Evolutionary conservation across 352 stramenopile genomes (phyloP).

Genomic region (Phytophthora syringae): DNA sequence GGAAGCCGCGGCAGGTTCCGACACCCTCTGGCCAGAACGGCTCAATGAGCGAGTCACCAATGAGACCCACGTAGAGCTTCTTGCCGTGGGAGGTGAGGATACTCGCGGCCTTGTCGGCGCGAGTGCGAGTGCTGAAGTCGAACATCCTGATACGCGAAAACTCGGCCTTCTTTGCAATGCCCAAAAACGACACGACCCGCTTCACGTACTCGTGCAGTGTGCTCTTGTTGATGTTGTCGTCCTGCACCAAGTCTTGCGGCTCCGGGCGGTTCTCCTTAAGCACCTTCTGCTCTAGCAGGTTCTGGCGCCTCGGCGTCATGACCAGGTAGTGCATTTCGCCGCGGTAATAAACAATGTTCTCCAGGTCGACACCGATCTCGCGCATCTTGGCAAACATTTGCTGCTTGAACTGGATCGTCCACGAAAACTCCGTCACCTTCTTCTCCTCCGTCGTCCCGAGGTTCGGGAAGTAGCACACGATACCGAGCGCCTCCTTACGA

Average conservation of each 20-base stretch:
- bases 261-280: slow-evolving; percentile 73
- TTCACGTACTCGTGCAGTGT: slow-evolving; percentile 72
- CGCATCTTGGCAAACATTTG: slow-evolving; percentile 83
- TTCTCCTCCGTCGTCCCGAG: slow-evolving; percentile 74
- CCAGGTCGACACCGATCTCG: slow-evolving; percentile 72
- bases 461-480: slow-evolving; percentile 87
- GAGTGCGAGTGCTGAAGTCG: slow-evolving; percentile 84
- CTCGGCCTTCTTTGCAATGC: slow-evolving; percentile 71
- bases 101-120: slow-evolving; percentile 75
- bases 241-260: slow-evolving; percentile 62
- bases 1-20: slow-evolving; percentile 83
- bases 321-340: slow-evolving; percentile 90
- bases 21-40: slow-evolving; percentile 89
- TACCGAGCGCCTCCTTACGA: slow-evolving; percentile 79
- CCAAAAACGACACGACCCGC: slow-evolving; percentile 72
- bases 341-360: slow-evolving; percentile 90
- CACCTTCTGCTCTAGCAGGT: slow-evolving; percentile 78
- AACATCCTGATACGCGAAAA: slow-evolving; percentile 81
- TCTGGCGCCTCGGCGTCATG: slow-evolving; percentile 82
- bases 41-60: slow-evolving; percentile 84
- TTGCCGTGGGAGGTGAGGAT: slow-evolving; percentile 68
- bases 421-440: slow-evolving; percentile 83
- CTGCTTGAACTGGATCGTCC: slow-evolving; percentile 89
- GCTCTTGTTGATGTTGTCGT: slow-evolving; percentile 71
- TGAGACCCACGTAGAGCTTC: slow-evolving; percentile 82